Conservation (phyloP, 1,284 basidiomycete species). For the Apiotrichum domesticum region DNA sequence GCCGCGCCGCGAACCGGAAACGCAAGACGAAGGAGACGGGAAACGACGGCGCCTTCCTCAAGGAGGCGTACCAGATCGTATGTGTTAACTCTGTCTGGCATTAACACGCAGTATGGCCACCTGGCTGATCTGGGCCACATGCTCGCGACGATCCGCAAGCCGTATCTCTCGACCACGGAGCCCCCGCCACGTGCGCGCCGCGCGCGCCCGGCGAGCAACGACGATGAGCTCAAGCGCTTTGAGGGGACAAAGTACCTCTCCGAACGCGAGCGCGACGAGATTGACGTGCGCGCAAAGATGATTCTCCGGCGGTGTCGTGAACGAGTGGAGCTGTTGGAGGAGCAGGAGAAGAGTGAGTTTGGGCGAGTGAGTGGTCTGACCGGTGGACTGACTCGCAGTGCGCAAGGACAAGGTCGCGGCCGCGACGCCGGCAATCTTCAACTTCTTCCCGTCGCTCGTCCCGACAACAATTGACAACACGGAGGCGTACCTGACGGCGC, state of each 20-base stretch:
- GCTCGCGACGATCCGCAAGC: constrained; percentile 37
- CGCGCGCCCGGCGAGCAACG: constrained; percentile 7
- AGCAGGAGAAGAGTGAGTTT: constrained; percentile 49
- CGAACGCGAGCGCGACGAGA: constrained; percentile 54
- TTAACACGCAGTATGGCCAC: constrained; percentile 32
- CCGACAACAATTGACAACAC: constrained; percentile 20
- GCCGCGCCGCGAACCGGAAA: constrained; percentile 3
- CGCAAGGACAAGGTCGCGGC: constrained; percentile 23
- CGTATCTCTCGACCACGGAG: constrained; percentile 40
- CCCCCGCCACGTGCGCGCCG: constrained; percentile 30
- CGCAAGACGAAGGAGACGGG: not conserved
- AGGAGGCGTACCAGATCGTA: constrained; percentile 45
- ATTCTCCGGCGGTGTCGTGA: constrained; percentile 52
- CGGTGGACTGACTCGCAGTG: constrained; percentile 6
- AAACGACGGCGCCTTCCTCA: constrained; percentile 34
- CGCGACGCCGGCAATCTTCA: constrained; percentile 23
- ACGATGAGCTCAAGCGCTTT: constrained; percentile 31
- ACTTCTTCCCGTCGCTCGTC: constrained; percentile 42
- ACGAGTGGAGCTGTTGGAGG: constrained; percentile 50
- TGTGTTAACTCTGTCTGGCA: constrained; percentile 6
- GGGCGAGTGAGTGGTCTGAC: not conserved
- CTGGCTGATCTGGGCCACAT: constrained; percentile 31
- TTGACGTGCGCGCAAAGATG: constrained; percentile 53
- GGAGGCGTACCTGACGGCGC: constrained; percentile 45
- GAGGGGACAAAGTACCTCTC: constrained; percentile 48